Evolutionary conservation across 306 rosid genomes (phyloP).

Genomic region (Prunus padus): DNA sequence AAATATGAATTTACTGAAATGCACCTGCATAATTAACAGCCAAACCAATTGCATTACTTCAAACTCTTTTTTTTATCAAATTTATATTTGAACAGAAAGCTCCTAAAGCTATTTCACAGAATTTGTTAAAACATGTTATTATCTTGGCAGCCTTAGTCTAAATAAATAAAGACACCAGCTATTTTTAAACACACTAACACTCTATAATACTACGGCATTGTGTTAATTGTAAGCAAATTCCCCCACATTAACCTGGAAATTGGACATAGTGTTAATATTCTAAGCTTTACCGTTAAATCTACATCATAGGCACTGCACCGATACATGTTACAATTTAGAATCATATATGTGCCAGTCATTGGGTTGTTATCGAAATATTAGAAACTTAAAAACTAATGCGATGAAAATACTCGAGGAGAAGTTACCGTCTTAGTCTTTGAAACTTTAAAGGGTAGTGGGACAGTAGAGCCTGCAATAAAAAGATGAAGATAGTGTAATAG

Average conservation of each 20-base stretch:
- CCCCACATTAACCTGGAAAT: background rate
- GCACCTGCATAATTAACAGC: constrained; percentile 64
- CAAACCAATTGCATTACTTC: constrained; percentile 27
- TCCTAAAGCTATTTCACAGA: background rate
- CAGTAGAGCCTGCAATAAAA: constrained; percentile 69
- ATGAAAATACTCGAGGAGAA: background rate
- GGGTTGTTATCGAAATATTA: background rate
- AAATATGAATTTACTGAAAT: constrained; percentile 73
- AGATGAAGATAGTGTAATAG: background rate
- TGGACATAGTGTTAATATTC: background rate
- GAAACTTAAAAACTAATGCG: background rate
- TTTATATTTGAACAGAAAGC: background rate
- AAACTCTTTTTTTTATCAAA: background rate
- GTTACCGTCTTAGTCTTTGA: constrained; percentile 66
- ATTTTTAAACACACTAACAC: background rate
- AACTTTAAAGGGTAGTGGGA: constrained; percentile 65
- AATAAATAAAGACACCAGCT: background rate
- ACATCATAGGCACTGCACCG: background rate
- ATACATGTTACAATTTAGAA: constrained; percentile 1
- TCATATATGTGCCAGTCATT: background rate
- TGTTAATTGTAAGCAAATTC: background rate
- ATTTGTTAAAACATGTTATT: background rate
- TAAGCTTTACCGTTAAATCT: background rate
- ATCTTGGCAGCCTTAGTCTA: background rate
- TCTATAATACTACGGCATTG: background rate